Base-by-base conservation (phyloP, 768 basidiomycete genomes). In the Lactarius hengduanensis region DNA sequence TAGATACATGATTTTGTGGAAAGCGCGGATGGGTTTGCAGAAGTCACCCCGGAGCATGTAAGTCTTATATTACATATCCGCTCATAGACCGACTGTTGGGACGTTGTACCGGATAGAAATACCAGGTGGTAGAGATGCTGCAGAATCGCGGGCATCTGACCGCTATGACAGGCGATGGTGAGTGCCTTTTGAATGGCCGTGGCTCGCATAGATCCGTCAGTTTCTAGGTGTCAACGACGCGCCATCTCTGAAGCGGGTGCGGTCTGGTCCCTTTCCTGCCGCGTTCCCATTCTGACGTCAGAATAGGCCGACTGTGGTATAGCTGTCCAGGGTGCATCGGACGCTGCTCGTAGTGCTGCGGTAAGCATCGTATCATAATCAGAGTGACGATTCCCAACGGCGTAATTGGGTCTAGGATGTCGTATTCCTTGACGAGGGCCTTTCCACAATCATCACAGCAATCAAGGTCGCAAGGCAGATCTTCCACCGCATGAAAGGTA, bases 381-480 rank as follows among this genome's bases (percentile, higher is more conserved):
- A 18, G 15, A 60, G 45, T 18, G 53, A 34, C 18, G 26, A 30
- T 8, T 36, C 20, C 59, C 15, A 38, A 50, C 36, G n/a, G 45
- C 30, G 22, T 10, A 18, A 54, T 32, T 50, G 22, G 41, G 26
- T 45, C 45, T 11, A 71, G 70, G 80, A 81, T 67, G 80, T 82
- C 64, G 81, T 82, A 20, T 82, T 82, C 74, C 72, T 81, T n/a
- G 81, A 81, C 67, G 80, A 81, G 59, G 81, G 81, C 62, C 73
- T 82, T 7, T 73, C 69, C 38, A 75, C 77, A 11, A 78, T 77
- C 64, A 80, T 83, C 67, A 80, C 80, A 9, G 73, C 78, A 57
- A 80, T 83, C 74, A 82, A 82, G 71, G 80, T 80, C 4, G 79
- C 81, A 2, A 75, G 81, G 28, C 80, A 81, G 71, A 83, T 83